phyloP scores from a whole-genome alignment of 805 yeast genomes.

The Saturnispora hagleri region DNA sequence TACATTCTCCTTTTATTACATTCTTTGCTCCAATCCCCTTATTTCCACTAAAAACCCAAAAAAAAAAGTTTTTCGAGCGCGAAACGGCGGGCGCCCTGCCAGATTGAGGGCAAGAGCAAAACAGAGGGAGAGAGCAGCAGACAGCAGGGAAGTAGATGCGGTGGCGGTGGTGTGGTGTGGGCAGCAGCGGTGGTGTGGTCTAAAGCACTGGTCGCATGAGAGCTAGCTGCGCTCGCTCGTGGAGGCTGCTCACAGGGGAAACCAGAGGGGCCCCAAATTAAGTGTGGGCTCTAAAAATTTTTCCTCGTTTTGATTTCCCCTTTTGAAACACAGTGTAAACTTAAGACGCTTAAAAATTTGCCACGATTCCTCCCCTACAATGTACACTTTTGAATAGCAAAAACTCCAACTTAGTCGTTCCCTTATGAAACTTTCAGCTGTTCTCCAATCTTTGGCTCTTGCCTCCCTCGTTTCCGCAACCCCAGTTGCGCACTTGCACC shows the following conservation, averaged over 20 bases:
- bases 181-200: too few relatives aligned
- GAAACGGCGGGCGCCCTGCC: background rate
- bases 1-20: background rate
- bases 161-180: too few relatives aligned
- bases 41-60: background rate
- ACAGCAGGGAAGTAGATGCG: too few relatives aligned
- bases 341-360: background rate
- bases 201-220: too few relatives aligned
- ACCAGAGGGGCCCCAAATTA: background rate
- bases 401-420: slow-evolving; percentile 10
- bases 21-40: background rate
- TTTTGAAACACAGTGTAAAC: background rate
- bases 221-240: too few relatives aligned
- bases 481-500: slow-evolving; percentile 55
- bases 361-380: background rate
- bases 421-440: slow-evolving; percentile 21
- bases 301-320: background rate
- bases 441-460: slow-evolving; percentile 30
- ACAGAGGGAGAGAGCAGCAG: too few relatives aligned
- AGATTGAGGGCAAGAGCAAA: too few relatives aligned
- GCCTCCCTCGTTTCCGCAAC: slow-evolving; percentile 45
- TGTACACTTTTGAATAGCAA: background rate
- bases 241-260: too few relatives aligned
- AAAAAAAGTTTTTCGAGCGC: background rate
- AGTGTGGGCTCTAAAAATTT: too few relatives aligned